A percentile compares a stretch with the other conserved stretches of the same genome.
phyloP scores from a whole-genome alignment of 2,329 filamentous ascomycete genomes.

The Cercospora nicotianae region DNA sequence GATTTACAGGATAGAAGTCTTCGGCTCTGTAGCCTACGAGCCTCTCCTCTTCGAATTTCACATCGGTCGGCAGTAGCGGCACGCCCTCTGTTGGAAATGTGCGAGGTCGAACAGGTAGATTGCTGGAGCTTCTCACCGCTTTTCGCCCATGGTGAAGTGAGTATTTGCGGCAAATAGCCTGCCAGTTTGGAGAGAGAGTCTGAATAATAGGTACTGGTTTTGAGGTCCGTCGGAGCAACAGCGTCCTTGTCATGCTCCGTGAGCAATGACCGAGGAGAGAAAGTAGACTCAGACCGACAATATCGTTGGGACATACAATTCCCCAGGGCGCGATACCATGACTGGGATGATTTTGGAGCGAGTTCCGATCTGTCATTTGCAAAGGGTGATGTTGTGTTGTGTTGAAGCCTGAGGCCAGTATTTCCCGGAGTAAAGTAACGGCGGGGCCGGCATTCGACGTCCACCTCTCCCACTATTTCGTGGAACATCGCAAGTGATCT shows the following conservation, averaged over 20 bases:
- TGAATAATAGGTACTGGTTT: not conserved
- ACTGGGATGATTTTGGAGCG: not conserved
- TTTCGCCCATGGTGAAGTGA: not conserved
- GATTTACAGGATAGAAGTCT: conserved; percentile 40
- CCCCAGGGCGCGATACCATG: not conserved
- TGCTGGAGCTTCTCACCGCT: not conserved
- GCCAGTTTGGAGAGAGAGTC: not conserved
- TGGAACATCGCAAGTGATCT: not conserved
- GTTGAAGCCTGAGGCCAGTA: not conserved
- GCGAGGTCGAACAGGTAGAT: not conserved
- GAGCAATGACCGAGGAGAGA: not conserved
- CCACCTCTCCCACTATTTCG: not conserved
- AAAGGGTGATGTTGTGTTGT: not conserved
- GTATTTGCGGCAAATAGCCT: not conserved
- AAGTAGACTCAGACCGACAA: not conserved
- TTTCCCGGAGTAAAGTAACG: not conserved
- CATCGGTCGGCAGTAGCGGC: not conserved
- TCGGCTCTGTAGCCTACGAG: conserved; percentile 24
- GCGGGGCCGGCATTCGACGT: not conserved
- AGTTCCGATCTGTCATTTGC: not conserved
- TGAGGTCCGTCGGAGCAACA: not conserved
- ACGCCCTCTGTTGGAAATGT: not conserved
- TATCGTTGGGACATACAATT: not conserved
- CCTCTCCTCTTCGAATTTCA: conserved; percentile 13
- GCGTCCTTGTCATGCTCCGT: not conserved